Evolutionary conservation across 108 stramenopile species (phyloP).

Genomic region (Mayamaea pseudoterrestris): DNA sequence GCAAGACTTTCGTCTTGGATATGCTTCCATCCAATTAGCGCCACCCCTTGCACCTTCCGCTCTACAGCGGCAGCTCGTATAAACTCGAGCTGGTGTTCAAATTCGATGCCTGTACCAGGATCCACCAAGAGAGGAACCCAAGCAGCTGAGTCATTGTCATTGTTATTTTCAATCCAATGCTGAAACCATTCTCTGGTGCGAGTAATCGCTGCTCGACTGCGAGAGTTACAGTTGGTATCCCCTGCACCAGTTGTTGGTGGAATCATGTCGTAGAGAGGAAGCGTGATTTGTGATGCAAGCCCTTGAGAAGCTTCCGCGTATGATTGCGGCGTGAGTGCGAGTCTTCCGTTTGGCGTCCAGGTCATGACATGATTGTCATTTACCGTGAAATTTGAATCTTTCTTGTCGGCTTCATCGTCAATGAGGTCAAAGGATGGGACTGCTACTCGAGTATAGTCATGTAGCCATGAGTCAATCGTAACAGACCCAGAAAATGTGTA

Average conservation of each 20-base stretch:
- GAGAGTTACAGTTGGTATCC: too few species aligned
- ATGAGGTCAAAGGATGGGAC: slow-evolving; percentile 45
- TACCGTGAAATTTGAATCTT: slow-evolving; percentile 1
- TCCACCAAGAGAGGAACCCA: too few species aligned
- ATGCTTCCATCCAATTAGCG: slow-evolving; percentile 2
- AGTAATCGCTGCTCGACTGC: too few species aligned
- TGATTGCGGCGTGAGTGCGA: slow-evolving; percentile 34
- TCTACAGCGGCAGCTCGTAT: background rate
- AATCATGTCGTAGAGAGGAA: slow-evolving; percentile 22
- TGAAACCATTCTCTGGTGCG: too few species aligned
- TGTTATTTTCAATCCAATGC: too few species aligned
- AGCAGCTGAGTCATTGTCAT: too few species aligned
- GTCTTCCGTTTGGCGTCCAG: slow-evolving; percentile 66
- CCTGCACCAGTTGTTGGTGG: too few species aligned
- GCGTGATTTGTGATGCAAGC: slow-evolving; percentile 11
- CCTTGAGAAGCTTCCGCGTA: slow-evolving; percentile 29
- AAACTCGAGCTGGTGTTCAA: too few species aligned
- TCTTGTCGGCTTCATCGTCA: slow-evolving; percentile 4
- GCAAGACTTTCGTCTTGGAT: background rate
- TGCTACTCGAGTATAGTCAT: slow-evolving; percentile 36
- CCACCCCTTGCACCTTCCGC: background rate
- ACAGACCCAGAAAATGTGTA: slow-evolving; percentile 37
- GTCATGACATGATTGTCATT: slow-evolving; percentile 36
- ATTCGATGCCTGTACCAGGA: too few species aligned
- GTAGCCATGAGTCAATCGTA: slow-evolving; percentile 30